Evolutionary conservation across 2,329 filamentous ascomycete genomes (phyloP), one percentile per base, ranked within the genome.

Genomic region (Xylaria sp.): DNA sequence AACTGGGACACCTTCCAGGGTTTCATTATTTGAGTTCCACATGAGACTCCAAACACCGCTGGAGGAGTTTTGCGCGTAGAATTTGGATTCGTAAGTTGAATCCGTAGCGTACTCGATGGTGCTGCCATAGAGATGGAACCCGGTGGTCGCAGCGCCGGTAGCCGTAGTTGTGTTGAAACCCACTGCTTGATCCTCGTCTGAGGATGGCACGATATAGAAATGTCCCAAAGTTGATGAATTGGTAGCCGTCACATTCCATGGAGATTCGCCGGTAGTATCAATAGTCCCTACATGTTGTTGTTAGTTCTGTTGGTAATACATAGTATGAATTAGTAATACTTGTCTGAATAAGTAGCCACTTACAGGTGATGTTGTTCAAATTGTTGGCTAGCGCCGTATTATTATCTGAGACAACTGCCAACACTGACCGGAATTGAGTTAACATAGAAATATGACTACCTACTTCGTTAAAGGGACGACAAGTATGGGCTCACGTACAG

Each of bases 51-150:
- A 64, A 36, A 64, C 8, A 2, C 46, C 46, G 25, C 31, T 64
- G 20, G 62, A 41, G 15, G 54, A 58, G 8, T 64, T 64, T 18
- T 25, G 62, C 20, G 62, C 62, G 15, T 52, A 64, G 62, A 64
- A 64, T 23, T 43, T 31, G 54, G 62, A 64, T 31, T 64, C 54
- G 18, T 59, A 64, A 23, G 62, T 64, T 0, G 54, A 52, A 1
- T 18, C 62, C 2, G 62, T 64, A 6, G 62, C 13, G 20, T 52
- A 64, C 36, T 63, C 51, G 25, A 63, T 52, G 13, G 61, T 57
- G 12, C 61, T 63, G 23, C 61, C 61, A 39, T 63, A 63, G 18
- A 63, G 15, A 52, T 39, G 33, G 28, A 63, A 63, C 5, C 61
- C 61, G 43, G 10, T 41, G 13, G 51, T 63, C 7, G n/a, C 52